Base-by-base conservation (phyloP, 192 early-diverging fungal species). In the Gamsiella multidivaricata region DNA sequence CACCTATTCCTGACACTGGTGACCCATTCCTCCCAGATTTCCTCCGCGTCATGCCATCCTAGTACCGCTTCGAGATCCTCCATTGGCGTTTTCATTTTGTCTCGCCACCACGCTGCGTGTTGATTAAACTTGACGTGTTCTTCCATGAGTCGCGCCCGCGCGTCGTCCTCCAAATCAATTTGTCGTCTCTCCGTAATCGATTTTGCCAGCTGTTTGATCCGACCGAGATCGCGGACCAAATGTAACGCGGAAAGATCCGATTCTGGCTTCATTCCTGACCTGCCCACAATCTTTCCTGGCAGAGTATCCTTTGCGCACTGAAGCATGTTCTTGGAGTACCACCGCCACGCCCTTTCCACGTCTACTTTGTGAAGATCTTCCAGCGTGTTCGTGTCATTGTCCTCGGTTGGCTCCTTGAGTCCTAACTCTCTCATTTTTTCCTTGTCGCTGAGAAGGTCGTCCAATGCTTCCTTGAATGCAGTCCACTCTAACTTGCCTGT, bases 211-310 rank as follows among this genome's bases (percentile, higher is more conserved):
- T 67, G 45, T 17, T 67, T 33, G 1, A 55, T 31, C 6, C 18
- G 25, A 15, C 20, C 43, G 10, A 42, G 29, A 12, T 14, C 53
- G 2, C 54, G 53, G 5, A 57, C 23, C 0, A 67, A 8, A 37
- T 56, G 31, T 2, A 22, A 17, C 0, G 47, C 3, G 0, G 53
- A 22, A 5, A 67, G 26, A 4, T 67, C 65, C 12, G 22, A 14
- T 9, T 22, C 65, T 32, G 65, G 65, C 26, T 57, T 56, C 0
- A 47, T 0, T 23, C 65, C 65, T 1, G 43, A 49, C 12, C 42
- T 10, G 1, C 65, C 65, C 2, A 67, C 65, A 1, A 57, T 36
- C 28, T 37, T 55, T 29, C 65, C 65, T 37, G 65, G 65, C 11
- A 67, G 20, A 8, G 37, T 33, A 5, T 55, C 54, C 23, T 57